Evolutionary conservation across 1,284 basidiomycete species (phyloP).

Genomic region (Ganoderma resinaceum): DNA sequence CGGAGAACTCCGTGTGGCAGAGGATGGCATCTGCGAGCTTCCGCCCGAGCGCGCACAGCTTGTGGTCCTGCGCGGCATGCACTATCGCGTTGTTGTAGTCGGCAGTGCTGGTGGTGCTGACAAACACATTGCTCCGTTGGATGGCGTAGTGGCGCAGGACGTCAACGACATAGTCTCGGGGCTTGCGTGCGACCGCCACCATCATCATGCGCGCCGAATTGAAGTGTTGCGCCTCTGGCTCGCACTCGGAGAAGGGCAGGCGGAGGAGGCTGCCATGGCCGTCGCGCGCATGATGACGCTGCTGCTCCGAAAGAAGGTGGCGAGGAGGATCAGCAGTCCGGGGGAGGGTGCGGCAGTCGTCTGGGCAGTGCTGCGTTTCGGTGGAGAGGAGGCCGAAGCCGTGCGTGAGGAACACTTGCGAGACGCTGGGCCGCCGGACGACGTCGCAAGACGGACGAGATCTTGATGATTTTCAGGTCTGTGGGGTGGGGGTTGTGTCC

Average conservation of each 20-base stretch:
- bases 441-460: constrained; percentile 13
- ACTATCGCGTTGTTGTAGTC: constrained; percentile 61
- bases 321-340: constrained; percentile 52
- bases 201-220: constrained; percentile 53
- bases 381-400: constrained; percentile 52
- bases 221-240: constrained; percentile 49
- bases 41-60: constrained; percentile 57
- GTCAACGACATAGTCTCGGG: constrained; percentile 53
- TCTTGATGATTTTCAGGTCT: constrained; percentile 37
- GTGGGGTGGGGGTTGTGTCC: constrained; percentile 43
- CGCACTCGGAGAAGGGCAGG: constrained; percentile 47
- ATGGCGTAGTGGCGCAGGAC: constrained; percentile 54
- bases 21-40: constrained; percentile 54
- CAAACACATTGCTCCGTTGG: constrained; percentile 47
- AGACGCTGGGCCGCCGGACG: constrained; percentile 49
- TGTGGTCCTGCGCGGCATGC: constrained; percentile 47
- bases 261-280: constrained; percentile 57
- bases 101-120: constrained; percentile 44
- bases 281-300: constrained; percentile 55
- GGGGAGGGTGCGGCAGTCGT: constrained; percentile 51
- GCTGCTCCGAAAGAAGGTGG: constrained; percentile 56
- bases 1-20: constrained; percentile 61
- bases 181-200: constrained; percentile 42
- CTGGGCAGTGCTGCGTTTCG: constrained; percentile 49
- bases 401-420: constrained; percentile 53